Conservation (phyloP, 2,329 filamentous ascomycete species). For the Hypoxylon sp. region DNA sequence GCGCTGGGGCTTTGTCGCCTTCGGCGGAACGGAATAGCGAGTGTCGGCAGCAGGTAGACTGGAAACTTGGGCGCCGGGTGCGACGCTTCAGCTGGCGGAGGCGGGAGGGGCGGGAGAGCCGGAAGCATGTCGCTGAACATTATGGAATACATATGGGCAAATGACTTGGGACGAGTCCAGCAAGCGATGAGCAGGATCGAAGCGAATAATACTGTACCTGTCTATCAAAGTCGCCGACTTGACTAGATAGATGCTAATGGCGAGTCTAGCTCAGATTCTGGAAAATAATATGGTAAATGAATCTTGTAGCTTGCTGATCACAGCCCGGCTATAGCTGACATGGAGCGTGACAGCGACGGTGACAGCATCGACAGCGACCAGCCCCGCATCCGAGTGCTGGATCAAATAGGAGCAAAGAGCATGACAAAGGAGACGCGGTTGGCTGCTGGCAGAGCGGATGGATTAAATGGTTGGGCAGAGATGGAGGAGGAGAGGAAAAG, state of each 20-base stretch:
- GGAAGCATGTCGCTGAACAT: conserved; percentile 39
- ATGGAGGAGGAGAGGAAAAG: conserved; percentile 16
- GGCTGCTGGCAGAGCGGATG: neutral
- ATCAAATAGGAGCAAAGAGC: conserved; percentile 15
- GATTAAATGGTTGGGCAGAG: conserved; percentile 26
- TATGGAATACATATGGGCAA: conserved; percentile 39
- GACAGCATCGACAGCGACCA: neutral
- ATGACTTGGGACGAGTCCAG: neutral
- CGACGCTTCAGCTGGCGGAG: conserved; percentile 18
- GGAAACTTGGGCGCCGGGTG: conserved; percentile 54
- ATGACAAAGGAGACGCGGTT: conserved; percentile 13
- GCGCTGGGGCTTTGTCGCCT: conserved; percentile 48
- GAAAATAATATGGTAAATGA: neutral
- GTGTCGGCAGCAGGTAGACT: conserved; percentile 60
- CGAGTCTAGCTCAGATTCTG: conserved; percentile 18
- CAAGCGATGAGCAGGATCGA: neutral
- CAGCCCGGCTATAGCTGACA: neutral
- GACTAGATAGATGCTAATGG: conserved; percentile 1
- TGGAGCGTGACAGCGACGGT: neutral
- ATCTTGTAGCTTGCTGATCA: too few species aligned
- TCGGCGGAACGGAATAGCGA: conserved; percentile 57
- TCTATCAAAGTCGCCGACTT: conserved; percentile 1
- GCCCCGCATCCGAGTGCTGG: conserved; percentile 20
- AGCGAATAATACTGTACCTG: neutral
- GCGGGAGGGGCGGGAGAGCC: conserved; percentile 22